Evolutionary conservation across 768 basidiomycete genomes (phyloP).

Genomic region (Lactarius vividus): DNA sequence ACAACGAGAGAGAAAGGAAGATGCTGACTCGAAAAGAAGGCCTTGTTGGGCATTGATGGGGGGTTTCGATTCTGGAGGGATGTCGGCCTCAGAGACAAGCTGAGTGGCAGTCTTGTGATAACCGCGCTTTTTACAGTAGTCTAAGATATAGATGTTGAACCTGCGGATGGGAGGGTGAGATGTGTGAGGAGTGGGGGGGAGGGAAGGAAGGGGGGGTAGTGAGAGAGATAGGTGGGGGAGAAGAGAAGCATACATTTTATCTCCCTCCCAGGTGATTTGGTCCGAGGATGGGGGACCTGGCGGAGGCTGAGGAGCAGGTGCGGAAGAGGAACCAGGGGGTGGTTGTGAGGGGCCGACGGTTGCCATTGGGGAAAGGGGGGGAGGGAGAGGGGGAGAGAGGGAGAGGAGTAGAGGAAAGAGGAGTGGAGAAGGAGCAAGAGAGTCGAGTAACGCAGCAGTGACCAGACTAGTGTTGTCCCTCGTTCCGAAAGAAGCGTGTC

Average conservation of each 20-base stretch:
- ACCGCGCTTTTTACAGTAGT: slow-evolving; percentile 80
- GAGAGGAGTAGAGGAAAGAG: neutral
- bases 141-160: slow-evolving; percentile 89
- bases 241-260: slow-evolving; percentile 62
- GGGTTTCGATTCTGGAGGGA: slow-evolving; percentile 58
- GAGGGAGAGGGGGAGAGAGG: neutral
- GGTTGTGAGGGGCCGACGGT: slow-evolving; percentile 23
- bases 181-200: slow-evolving; percentile 34
- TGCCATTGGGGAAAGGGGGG: slow-evolving; percentile 14
- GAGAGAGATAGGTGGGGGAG: slow-evolving; percentile 8
- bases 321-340: slow-evolving; percentile 15
- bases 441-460: slow-evolving; percentile 14
- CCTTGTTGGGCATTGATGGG: slow-evolving; percentile 85
- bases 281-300: slow-evolving; percentile 20
- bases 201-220: neutral
- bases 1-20: slow-evolving; percentile 13
- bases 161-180: slow-evolving; percentile 37
- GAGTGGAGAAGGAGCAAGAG: slow-evolving; percentile 11
- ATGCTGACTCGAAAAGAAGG: slow-evolving; percentile 73
- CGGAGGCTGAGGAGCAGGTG: slow-evolving; percentile 22
- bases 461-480: neutral
- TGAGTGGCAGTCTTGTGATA: slow-evolving; percentile 70
- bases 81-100: slow-evolving; percentile 63
- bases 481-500: slow-evolving; percentile 8
- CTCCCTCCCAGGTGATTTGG: slow-evolving; percentile 72